These are phyloP conservation scores for Hibiscus syriacus DNA, from an alignment of 345 rosid species.

Conservation along the genomic window DNA sequence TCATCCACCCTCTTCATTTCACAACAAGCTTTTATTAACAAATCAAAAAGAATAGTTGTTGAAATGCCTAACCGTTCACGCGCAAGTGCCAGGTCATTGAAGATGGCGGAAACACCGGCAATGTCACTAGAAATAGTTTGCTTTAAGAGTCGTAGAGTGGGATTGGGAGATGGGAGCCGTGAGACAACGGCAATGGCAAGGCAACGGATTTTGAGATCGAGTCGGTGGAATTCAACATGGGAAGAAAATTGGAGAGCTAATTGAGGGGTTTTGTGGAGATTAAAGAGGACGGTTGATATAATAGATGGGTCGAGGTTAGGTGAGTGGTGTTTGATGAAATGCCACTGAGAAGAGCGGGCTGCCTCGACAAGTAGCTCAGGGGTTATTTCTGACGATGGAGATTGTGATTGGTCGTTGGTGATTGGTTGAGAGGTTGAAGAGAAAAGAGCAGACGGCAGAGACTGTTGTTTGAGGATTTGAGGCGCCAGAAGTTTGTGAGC, in stretches of 20 bases:
- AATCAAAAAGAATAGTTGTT: conserved; percentile 53
- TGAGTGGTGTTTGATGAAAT: conserved; percentile 56
- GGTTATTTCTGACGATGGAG: conserved; percentile 10
- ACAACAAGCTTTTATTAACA: conserved; percentile 55
- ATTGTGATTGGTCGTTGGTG: conserved; percentile 1
- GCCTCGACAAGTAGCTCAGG: conserved; percentile 12
- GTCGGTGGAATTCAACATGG: conserved; percentile 29
- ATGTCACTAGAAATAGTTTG: conserved; percentile 19
- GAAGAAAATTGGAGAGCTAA: conserved; percentile 43
- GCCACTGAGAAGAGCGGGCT: conserved; percentile 62
- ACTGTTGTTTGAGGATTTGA: conserved; percentile 4
- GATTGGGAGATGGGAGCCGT: conserved; percentile 47
- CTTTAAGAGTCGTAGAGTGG: conserved; percentile 46
- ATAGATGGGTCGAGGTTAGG: conserved; percentile 34
- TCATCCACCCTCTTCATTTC: conserved; percentile 53
- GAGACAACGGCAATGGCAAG: conserved; percentile 53
- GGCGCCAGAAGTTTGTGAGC: conserved; percentile 6
- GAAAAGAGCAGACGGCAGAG: conserved; percentile 8
- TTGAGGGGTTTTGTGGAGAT: conserved; percentile 50
- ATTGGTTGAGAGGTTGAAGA: conserved; percentile 18
- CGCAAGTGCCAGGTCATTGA: conserved; percentile 36
- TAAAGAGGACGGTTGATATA: conserved; percentile 35
- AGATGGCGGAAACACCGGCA: conserved; percentile 30
- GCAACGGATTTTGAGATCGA: conserved; percentile 51
- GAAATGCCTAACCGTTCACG: conserved; percentile 36